Evolutionary conservation across 148 eudicot genomes (phyloP).

Genomic region (Amaranthus cruentus): DNA sequence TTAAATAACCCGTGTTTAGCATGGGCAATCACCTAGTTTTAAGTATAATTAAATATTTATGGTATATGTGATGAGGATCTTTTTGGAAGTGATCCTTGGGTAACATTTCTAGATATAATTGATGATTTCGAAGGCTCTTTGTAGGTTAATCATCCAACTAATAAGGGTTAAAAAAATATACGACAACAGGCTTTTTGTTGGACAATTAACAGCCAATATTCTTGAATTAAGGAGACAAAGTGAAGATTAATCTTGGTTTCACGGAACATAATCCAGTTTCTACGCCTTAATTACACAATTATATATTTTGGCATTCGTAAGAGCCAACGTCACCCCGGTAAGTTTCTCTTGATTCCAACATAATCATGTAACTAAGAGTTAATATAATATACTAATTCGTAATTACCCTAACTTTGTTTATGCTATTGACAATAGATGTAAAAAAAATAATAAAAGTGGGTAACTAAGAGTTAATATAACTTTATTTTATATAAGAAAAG

Average conservation of each 20-base stretch:
- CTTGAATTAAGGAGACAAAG: constrained; percentile 18
- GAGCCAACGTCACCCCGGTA: background rate
- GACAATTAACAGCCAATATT: constrained; percentile 6
- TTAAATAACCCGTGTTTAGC: no score
- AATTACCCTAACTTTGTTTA: no score
- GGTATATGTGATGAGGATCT: no score
- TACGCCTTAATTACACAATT: constrained; percentile 18
- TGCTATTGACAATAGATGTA: no score
- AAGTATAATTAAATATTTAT: no score
- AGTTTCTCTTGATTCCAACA: constrained; percentile 13
- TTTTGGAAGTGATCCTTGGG: constrained; percentile 7
- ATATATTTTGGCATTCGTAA: background rate
- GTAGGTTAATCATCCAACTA: constrained; percentile 6
- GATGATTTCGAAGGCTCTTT: background rate
- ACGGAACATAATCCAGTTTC: constrained; percentile 18
- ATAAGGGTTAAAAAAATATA: constrained; percentile 7
- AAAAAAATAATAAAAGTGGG: no score
- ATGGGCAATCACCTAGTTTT: background rate
- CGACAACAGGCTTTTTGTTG: constrained; percentile 10
- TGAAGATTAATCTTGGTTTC: background rate
- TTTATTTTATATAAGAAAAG: no score
- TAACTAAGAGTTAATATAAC: no score
- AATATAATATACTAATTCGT: no score
- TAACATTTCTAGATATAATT: background rate
- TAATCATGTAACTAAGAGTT: background rate